phyloP scores from a whole-genome alignment of 768 basidiomycete species.

The Lentinula detonsa region DNA sequence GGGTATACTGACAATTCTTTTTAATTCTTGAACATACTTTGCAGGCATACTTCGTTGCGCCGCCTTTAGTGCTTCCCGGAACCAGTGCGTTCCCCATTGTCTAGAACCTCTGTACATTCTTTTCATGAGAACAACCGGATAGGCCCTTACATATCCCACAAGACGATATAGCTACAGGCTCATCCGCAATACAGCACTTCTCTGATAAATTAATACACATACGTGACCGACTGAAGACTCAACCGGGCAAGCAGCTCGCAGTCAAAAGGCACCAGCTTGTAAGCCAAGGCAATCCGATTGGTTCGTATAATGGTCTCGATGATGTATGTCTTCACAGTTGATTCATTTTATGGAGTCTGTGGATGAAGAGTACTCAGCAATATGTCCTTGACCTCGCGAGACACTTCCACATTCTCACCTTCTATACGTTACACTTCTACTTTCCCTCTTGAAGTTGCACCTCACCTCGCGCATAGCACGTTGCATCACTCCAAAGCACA shows the following conservation, averaged over 20 bases:
- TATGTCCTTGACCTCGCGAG: background rate
- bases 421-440: background rate
- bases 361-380: slow-evolving; percentile 42
- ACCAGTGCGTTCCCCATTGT: slow-evolving; percentile 28
- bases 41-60: slow-evolving; percentile 63
- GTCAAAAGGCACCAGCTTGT: slow-evolving; percentile 70
- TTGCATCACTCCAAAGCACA: background rate
- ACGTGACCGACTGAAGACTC: slow-evolving; percentile 70
- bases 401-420: background rate
- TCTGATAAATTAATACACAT: slow-evolving; percentile 81
- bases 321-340: slow-evolving; percentile 35
- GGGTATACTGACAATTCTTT: slow-evolving; percentile 10
- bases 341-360: slow-evolving; percentile 55
- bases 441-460: background rate
- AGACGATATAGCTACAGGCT: slow-evolving; percentile 34
- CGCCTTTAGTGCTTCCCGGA: slow-evolving; percentile 52
- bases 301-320: background rate
- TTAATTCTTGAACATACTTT: background rate
- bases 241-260: slow-evolving; percentile 60
- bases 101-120: background rate
- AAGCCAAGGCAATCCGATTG: slow-evolving; percentile 13
- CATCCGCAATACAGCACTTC: slow-evolving; percentile 75
- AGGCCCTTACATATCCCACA: slow-evolving; percentile 43
- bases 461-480: background rate
- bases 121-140: background rate